Evolutionary conservation across 2,329 filamentous ascomycete species (phyloP).

Genomic region (Colletotrichum lindemuthianum): DNA sequence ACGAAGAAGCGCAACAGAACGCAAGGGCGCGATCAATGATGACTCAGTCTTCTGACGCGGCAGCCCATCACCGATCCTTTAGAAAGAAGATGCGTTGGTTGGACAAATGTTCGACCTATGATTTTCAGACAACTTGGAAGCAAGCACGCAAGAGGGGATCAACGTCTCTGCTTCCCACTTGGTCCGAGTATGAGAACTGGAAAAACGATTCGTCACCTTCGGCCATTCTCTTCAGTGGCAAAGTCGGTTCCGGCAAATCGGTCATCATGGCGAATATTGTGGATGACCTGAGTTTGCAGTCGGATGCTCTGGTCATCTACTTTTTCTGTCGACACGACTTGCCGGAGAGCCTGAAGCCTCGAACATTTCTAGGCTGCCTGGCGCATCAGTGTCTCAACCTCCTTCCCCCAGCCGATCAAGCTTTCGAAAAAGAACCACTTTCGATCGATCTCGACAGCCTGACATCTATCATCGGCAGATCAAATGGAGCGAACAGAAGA

Average conservation of each 20-base stretch:
- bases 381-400: slow-evolving; percentile 48
- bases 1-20: slow-evolving; percentile 27
- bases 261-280: slow-evolving; percentile 56
- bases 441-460: background rate
- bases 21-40: slow-evolving; percentile 38
- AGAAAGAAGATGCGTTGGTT: slow-evolving; percentile 43
- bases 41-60: background rate
- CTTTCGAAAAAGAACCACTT: background rate
- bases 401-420: background rate
- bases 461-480: background rate
- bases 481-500: background rate
- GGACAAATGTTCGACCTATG: slow-evolving; percentile 52
- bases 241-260: slow-evolving; percentile 56
- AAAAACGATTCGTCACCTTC: slow-evolving; percentile 7
- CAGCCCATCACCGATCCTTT: slow-evolving; percentile 36
- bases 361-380: slow-evolving; percentile 46
- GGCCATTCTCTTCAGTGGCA: slow-evolving; percentile 50
- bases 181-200: slow-evolving; percentile 38
- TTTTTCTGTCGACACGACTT: slow-evolving; percentile 49
- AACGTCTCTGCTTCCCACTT: slow-evolving; percentile 39
- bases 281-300: slow-evolving; percentile 45
- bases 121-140: slow-evolving; percentile 53
- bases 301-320: slow-evolving; percentile 39
- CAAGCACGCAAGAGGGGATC: slow-evolving; percentile 52
- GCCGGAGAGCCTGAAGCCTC: slow-evolving; percentile 41